Evolutionary conservation across 208 protist genomes (phyloP).

Genomic region (Wallacemonas sp.): DNA sequence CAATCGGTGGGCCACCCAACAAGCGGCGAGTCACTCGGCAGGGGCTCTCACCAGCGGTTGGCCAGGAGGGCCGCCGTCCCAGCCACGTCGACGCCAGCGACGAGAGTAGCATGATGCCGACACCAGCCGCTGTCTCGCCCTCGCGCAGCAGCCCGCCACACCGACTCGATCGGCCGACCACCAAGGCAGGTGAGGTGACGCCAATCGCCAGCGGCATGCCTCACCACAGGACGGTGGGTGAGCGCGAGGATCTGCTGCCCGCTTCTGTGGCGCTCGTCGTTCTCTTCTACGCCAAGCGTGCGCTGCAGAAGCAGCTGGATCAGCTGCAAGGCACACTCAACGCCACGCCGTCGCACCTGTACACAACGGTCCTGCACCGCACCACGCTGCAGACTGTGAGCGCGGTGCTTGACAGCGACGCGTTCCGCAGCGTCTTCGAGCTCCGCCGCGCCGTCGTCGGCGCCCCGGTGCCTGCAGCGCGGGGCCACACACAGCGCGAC

Average conservation of each 20-base stretch:
- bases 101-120: neutral
- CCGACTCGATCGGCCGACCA: neutral
- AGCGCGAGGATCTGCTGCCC: slow-evolving; percentile 10
- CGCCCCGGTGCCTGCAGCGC: neutral
- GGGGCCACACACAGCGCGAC: too few species aligned
- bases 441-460: neutral
- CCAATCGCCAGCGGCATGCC: neutral
- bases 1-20: neutral
- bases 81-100: slow-evolving; percentile 11
- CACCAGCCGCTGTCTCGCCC: neutral
- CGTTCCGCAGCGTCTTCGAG: slow-evolving; percentile 3
- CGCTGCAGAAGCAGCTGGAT: slow-evolving; percentile 11
- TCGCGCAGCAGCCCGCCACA: neutral
- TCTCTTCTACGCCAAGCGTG: slow-evolving; percentile 10
- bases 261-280: slow-evolving; percentile 3
- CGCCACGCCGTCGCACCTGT: slow-evolving; percentile 12
- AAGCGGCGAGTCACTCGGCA: neutral
- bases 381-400: slow-evolving; percentile 7
- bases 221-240: neutral
- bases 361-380: slow-evolving; percentile 17
- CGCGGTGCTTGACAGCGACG: slow-evolving; percentile 10
- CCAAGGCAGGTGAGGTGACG: neutral
- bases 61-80: neutral
- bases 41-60: too few species aligned
- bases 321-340: slow-evolving; percentile 11